Conservation (phyloP, 2,329 filamentous ascomycete species). For the Colletotrichum sp. region DNA sequence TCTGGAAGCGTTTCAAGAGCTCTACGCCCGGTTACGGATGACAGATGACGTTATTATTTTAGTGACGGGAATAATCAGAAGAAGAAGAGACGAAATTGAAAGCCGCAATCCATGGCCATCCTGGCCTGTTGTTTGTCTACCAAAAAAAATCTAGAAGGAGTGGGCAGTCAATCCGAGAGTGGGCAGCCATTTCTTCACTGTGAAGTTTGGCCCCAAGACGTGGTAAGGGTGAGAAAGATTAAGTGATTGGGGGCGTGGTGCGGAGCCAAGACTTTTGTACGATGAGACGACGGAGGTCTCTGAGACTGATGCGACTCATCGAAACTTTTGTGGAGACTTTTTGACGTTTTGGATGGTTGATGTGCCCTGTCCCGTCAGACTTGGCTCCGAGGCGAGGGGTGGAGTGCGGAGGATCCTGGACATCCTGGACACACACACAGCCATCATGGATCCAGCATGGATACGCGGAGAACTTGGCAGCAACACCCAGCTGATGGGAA, state of each 20-base stretch:
- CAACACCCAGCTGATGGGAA: not conserved
- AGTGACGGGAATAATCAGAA: not conserved
- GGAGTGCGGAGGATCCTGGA: not conserved
- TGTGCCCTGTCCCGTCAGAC: not conserved
- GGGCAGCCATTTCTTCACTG: not conserved
- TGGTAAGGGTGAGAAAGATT: not conserved
- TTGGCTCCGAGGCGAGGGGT: not conserved
- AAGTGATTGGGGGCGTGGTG: not conserved
- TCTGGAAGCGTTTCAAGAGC: not conserved
- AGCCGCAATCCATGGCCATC: not conserved
- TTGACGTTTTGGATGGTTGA: conserved; percentile 1
- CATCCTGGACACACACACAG: not conserved
- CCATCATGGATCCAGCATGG: not conserved
- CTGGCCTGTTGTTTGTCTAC: not conserved
- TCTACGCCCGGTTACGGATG: not conserved
- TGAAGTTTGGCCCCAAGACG: not conserved
- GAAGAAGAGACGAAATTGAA: not conserved
- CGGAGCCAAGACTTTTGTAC: not conserved
- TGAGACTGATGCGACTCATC: conserved; percentile 16
- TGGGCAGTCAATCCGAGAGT: not conserved
- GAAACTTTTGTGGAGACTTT: conserved; percentile 12
- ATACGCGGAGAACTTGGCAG: not conserved
- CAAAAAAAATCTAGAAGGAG: not conserved
- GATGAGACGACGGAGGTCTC: not conserved
- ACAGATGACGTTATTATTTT: not conserved